Evolutionary conservation across 2,329 filamentous ascomycete genomes (phyloP), one percentile per base, ranked within the genome.

Genomic region (Colletotrichum somersetense): DNA sequence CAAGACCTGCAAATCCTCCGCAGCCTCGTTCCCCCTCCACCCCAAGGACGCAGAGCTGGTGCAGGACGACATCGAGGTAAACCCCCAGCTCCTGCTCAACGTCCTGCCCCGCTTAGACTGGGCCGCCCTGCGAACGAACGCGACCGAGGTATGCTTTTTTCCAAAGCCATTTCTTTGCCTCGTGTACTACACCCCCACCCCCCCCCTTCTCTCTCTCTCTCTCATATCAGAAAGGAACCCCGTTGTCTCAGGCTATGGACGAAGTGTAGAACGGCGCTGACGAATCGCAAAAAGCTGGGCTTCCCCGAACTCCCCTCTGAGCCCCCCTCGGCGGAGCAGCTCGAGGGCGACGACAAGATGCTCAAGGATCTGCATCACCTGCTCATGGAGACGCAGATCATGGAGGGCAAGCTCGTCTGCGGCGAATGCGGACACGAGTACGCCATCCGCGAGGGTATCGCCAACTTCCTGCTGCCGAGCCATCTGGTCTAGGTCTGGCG

Each of bases 371-470:
- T 98, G 78, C 95, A 98, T 81, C 88, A 89, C 30, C 81, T 98
- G 66, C 85, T 98, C 48, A 86, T 98, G 76, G 93, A 98, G 87
- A 99, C 96, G 72, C 92, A 95, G 78, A 93, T 99, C 72, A 88
- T 90, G 48, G 93, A 96, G 83, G 96, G 96, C 3, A 96, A 93
- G 83, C 87, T 99, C 75, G 93, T 95, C 6, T 99, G 96, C 81
- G 95, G 90, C 59, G 93, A 93, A 82, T 99, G 96, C 80, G 94
- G 93, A 59, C 96, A 98, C 80, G 94, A 97, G 85, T 99, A 98
- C 82, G 91, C 91, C 71, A 92, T 99, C 74, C 95, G 96, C 80
- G 96, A 99, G 83, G 96, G 96, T 6, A 97, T 98, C 81, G 94
- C 95, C 72, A 98, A 98, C 82, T 99, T 99, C 79, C 84, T 99